These are phyloP conservation scores for Pseudogymnoascus sp. DNA, from an alignment of 2,329 filamentous ascomycete genomes.

Conservation along the genomic window DNA sequence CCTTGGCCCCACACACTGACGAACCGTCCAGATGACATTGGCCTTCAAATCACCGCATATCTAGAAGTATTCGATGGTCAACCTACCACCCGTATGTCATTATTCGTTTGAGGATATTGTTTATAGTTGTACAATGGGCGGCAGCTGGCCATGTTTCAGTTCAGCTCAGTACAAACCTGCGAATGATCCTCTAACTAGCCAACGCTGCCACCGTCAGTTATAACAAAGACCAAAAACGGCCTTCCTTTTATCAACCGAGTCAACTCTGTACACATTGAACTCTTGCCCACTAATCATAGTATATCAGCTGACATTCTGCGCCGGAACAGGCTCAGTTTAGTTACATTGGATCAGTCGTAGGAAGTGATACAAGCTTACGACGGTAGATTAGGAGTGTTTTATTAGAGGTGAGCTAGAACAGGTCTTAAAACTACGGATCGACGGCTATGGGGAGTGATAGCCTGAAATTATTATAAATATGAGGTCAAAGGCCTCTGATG, in stretches of 20 bases:
- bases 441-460: not conserved
- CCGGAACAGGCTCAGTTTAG: not conserved
- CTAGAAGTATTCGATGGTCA: too few relatives aligned
- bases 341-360: not conserved
- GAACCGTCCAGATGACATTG: too few relatives aligned
- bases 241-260: too few relatives aligned
- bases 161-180: not conserved
- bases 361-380: not conserved
- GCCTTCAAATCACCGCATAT: too few relatives aligned
- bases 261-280: not conserved
- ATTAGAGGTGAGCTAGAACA: not conserved
- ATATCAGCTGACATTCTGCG: not conserved
- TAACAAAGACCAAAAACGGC: too few relatives aligned
- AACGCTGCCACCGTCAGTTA: not conserved
- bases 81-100: too few relatives aligned
- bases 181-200: too few relatives aligned
- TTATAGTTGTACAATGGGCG: too few relatives aligned
- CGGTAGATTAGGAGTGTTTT: not conserved
- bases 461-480: not conserved
- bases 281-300: not conserved
- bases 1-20: too few relatives aligned
- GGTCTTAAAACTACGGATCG: not conserved
- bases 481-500: not conserved
- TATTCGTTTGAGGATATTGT: too few relatives aligned
- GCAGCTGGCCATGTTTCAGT: not conserved